phyloP scores from a whole-genome alignment of 148 eudicot genomes.

The Polygonum maritimum region DNA sequence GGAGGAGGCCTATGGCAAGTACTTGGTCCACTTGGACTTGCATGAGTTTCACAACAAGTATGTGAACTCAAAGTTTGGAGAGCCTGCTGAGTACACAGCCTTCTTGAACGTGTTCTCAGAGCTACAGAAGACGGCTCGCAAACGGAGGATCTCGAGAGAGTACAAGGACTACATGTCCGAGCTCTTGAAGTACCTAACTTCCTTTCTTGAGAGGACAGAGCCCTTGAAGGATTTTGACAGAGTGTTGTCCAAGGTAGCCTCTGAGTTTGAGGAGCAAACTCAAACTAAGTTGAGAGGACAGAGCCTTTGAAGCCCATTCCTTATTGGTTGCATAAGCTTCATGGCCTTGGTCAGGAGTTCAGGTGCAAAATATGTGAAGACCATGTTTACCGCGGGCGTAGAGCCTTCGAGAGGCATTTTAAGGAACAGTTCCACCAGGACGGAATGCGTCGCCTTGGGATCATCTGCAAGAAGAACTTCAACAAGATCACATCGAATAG shows the following conservation, averaged over 20 bases:
- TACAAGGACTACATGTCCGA: slow-evolving; percentile 73
- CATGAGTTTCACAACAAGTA: slow-evolving; percentile 82
- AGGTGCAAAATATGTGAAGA: slow-evolving; percentile 97
- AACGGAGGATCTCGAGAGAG: slow-evolving; percentile 59
- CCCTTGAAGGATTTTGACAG: slow-evolving; percentile 92
- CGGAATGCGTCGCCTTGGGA: slow-evolving; percentile 98
- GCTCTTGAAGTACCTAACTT: slow-evolving; percentile 62
- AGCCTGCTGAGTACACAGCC: slow-evolving; percentile 68
- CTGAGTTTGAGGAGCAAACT: slow-evolving; percentile 82
- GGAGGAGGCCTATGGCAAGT: slow-evolving; percentile 89
- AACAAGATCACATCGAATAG: slow-evolving; percentile 87
- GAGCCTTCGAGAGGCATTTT: slow-evolving; percentile 96
- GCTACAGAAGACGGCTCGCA: slow-evolving; percentile 55
- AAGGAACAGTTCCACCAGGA: slow-evolving; percentile 97
- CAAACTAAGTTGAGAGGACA: too few species aligned
- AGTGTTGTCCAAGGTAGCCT: slow-evolving; percentile 71
- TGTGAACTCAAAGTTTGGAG: slow-evolving; percentile 84
- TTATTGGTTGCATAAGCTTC: slow-evolving; percentile 29
- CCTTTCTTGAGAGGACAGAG: slow-evolving; percentile 80
- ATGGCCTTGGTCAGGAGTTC: slow-evolving; percentile 52
- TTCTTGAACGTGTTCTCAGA: slow-evolving; percentile 64
- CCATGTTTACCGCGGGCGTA: slow-evolving; percentile 94
- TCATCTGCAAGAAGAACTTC: slow-evolving; percentile 92
- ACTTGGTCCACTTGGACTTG: slow-evolving; percentile 79
- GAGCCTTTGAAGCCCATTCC: slow-evolving; percentile 62